Evolutionary conservation across 1,139 yeast genomes (phyloP), one percentile per base, ranked within the genome.

Genomic region (Kodamaea anthophila): DNA sequence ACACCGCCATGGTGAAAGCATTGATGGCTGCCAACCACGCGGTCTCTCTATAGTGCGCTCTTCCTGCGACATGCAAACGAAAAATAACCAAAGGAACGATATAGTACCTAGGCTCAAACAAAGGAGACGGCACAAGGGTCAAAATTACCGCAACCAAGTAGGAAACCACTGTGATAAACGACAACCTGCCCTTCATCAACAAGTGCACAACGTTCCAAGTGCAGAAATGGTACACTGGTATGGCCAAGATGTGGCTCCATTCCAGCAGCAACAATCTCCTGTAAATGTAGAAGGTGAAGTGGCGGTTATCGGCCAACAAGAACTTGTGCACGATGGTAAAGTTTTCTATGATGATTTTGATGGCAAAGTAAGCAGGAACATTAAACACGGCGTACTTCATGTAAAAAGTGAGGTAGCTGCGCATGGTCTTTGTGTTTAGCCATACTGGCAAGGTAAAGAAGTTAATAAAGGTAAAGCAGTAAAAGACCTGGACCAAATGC

Each of bases 51-150:
- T n/a, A n/a, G n/a, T n/a, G n/a, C n/a, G n/a, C n/a, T n/a, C n/a
- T n/a, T n/a, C n/a, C n/a, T n/a, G n/a, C n/a, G n/a, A n/a, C 56
- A 36, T 76, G 67, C 5, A 83, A 35, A 44, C 96, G 69, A 75
- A 88, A 87, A 21, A 87, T 50, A 9, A 83, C 51, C 47, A 75
- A 76, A 3, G 98, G 97, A 3, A 85, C 48, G 30, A 91, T 82
- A 52, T 81, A 91, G 53, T 93, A 91, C 32, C 98, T 71, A 27
- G 96, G 96, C 52, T 91, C 99, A 46, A 93, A 77, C 39, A 91
- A 62, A 7, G 98, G 97, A 0, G 95, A 79, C 9, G 97, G 96
- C 1, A 82, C 73, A 15, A 91, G 64, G 0, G 93, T 81, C 3
- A 75, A 51, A 3, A 68, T 46, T 0, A 73, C 64, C 16, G 88